Evolutionary conservation across 2,329 filamentous ascomycete species (phyloP), one percentile per base, ranked within the genome.

Genomic region (Capronia americana): DNA sequence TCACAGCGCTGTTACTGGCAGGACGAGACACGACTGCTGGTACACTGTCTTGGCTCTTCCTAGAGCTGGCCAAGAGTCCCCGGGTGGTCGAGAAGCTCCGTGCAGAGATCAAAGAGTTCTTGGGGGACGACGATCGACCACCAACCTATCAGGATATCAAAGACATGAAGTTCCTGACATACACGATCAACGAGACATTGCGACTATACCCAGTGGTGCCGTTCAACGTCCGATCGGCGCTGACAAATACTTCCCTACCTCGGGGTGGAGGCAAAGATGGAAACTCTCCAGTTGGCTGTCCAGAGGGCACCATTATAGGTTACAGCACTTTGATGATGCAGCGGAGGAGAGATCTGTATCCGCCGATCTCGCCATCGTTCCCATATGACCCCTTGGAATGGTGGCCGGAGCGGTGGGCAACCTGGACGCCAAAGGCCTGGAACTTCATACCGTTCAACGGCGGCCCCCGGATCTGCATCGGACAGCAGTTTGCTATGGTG

Each of bases 1-100:
- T 97, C 56, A 85, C 95, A 17, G 89, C 90, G 53, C 86, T 97
- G 11, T 85, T 97, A 2, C 86, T 97, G 17, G 93, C 93, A 1
- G 93, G 92, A 14, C 77, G 80, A 23, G 93, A 97, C 77, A 97
- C 93, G 14, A 97, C 93, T 0, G 93, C 93, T 32, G 87, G 85
- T 17, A 92, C 91, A 0, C 84, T 97, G 0, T 90, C 88, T 0
- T 97, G 92, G 90, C 84, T 87, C 41, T 83, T 97, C 66, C 96
- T 95, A 77, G 92, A 97, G 77, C 84, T 97, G 1, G 86, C 89
- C 44, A 87, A 88, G 17, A 84, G 92, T 71, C 92, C 92, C 0
- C 80, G 86, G 1, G 84, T 87, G 2, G 86, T 92, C 3, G 76
- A 81, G 60, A 91, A 88, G 75, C 83, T 97, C 59, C 88, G 93